Conservation (phyloP, 2,329 filamentous ascomycete genomes). For the Clarireedia hainanense region DNA sequence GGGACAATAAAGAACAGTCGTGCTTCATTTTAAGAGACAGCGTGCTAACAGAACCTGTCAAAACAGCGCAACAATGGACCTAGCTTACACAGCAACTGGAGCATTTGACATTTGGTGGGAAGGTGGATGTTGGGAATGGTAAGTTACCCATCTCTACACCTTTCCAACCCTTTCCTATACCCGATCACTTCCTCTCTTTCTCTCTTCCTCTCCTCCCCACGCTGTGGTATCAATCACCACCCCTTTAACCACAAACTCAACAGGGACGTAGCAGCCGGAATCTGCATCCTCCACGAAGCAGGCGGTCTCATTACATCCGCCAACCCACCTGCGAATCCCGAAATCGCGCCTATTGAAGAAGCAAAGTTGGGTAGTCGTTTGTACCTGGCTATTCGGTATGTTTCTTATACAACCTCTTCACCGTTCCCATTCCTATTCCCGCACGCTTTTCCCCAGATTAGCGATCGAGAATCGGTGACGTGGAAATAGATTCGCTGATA, state of each 20-base stretch:
- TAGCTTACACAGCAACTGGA: constrained; percentile 70
- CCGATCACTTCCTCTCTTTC: no score
- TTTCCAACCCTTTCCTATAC: background rate
- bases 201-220: background rate
- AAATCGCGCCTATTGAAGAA: constrained; percentile 48
- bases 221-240: background rate
- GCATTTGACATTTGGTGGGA: constrained; percentile 79
- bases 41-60: background rate
- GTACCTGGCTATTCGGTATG: constrained; percentile 58
- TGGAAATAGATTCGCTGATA: background rate
- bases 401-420: background rate
- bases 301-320: constrained; percentile 68
- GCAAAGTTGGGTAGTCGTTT: constrained; percentile 58
- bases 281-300: constrained; percentile 65
- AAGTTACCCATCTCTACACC: constrained; percentile 19
- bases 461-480: background rate
- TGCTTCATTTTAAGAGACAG: background rate
- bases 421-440: background rate
- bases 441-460: background rate
- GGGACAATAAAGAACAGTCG: background rate
- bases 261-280: constrained; percentile 68
- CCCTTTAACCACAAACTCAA: background rate
- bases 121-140: constrained; percentile 76
- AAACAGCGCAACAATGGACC: constrained; percentile 59
- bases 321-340: constrained; percentile 55